Conservation (phyloP, 768 basidiomycete species). For the Pisolithus tinctorius region DNA sequence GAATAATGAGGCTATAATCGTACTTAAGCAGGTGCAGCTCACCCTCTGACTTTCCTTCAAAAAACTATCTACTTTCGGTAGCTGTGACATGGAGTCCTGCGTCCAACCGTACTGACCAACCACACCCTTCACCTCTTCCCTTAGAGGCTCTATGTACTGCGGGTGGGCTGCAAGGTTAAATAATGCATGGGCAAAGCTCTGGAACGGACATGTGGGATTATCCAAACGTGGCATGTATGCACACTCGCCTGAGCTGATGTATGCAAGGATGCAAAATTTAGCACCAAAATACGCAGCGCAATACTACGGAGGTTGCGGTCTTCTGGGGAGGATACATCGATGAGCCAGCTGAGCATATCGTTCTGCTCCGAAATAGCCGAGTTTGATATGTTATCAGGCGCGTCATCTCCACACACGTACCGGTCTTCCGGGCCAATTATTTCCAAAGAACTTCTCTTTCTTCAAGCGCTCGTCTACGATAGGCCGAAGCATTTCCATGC, state of each 20-base stretch:
- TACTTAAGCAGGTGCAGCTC: conserved; percentile 28
- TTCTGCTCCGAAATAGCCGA: conserved; percentile 18
- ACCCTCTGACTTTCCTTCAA: conserved; percentile 35
- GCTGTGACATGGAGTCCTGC: conserved; percentile 25
- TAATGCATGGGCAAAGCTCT: conserved; percentile 33
- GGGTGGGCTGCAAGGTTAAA: conserved; percentile 35
- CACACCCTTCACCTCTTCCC: conserved; percentile 32
- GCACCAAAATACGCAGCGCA: conserved; percentile 28
- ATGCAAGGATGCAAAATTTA: conserved; percentile 35
- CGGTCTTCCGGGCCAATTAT: conserved; percentile 26
- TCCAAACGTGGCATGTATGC: neutral
- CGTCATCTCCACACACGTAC: conserved; percentile 14
- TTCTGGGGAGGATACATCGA: conserved; percentile 25
- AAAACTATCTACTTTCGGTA: conserved; percentile 38
- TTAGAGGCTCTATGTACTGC: conserved; percentile 31
- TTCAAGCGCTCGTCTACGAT: conserved; percentile 28
- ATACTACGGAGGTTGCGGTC: conserved; percentile 23
- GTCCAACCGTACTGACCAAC: conserved; percentile 27
- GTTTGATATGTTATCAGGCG: conserved; percentile 1
- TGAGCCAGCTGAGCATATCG: conserved; percentile 37
- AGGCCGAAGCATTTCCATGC: conserved; percentile 25
- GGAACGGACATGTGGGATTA: conserved; percentile 2
- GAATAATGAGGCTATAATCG: conserved; percentile 5
- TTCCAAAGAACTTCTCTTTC: conserved; percentile 19
- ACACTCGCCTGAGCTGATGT: conserved; percentile 26